Evolutionary conservation across 2,329 filamentous ascomycete species (phyloP).

Genomic region (Hypoxylon sp.): DNA sequence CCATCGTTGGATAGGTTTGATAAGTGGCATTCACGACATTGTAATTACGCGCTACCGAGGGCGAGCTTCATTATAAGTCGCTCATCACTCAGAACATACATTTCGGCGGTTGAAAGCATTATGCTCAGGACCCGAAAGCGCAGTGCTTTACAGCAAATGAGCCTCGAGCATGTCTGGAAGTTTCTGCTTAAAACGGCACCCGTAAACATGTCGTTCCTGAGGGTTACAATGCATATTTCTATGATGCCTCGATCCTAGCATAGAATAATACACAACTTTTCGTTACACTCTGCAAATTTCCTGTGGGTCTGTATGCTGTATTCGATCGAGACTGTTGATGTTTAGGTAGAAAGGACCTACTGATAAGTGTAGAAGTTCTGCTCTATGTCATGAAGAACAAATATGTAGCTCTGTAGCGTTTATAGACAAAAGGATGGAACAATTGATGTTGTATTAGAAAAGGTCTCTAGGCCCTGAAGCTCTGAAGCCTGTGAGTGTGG

Average conservation of each 20-base stretch:
- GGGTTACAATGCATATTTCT: not conserved
- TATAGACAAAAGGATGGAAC: too few relatives aligned
- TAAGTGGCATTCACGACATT: not conserved
- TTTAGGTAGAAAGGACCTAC: not conserved
- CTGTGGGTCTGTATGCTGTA: not conserved
- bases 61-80: not conserved
- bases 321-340: not conserved
- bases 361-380: not conserved
- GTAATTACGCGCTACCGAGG: not conserved
- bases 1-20: conserved; percentile 2
- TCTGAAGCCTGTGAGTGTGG: too few relatives aligned
- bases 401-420: not conserved
- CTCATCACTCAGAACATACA: not conserved
- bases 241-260: not conserved
- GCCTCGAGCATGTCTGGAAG: not conserved
- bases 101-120: not conserved
- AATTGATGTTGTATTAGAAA: too few relatives aligned
- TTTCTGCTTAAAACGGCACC: not conserved
- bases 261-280: conserved; percentile 15
- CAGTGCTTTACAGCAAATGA: not conserved
- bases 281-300: not conserved
- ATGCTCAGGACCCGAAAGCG: too few relatives aligned
- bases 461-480: too few relatives aligned
- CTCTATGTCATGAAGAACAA: not conserved
- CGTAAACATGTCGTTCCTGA: not conserved